A percentile compares a stretch with the other conserved stretches of the same genome.
Conservation (phyloP, 352 stramenopile genomes). For the Thalassiosira livingstoniorum region DNA sequence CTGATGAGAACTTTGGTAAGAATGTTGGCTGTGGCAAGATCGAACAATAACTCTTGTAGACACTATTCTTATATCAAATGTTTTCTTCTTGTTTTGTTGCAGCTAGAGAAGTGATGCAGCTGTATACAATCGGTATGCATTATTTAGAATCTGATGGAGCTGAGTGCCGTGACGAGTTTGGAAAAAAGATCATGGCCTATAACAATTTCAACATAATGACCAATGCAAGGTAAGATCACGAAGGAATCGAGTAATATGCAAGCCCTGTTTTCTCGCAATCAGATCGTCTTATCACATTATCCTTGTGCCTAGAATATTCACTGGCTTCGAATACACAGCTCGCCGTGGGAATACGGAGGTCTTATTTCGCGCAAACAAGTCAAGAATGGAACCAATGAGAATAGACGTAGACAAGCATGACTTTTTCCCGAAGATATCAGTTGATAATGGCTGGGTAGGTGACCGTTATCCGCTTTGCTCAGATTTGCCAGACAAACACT, state of each 20-base stretch:
- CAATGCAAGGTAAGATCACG: too few relatives aligned
- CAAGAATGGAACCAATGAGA: constrained; percentile 56
- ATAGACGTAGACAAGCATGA: constrained; percentile 65
- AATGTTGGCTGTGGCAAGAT: too few relatives aligned
- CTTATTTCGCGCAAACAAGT: constrained; percentile 62
- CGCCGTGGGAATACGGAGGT: constrained; percentile 67
- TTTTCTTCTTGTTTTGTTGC: too few relatives aligned
- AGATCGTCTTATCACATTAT: too few relatives aligned
- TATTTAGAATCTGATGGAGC: constrained; percentile 77
- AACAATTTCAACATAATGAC: constrained; percentile 76
- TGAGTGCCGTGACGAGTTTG: constrained; percentile 65
- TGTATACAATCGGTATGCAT: constrained; percentile 53
- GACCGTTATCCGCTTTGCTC: constrained; percentile 82
- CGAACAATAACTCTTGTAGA: too few relatives aligned
- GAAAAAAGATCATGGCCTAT: constrained; percentile 67
- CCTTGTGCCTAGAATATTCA: constrained; percentile 68
- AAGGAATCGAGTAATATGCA: too few relatives aligned
- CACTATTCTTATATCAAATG: too few relatives aligned
- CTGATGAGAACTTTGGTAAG: too few relatives aligned
- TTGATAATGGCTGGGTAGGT: too few relatives aligned
- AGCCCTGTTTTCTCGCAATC: too few relatives aligned
- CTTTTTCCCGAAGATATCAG: too few relatives aligned
- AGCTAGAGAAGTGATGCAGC: constrained; percentile 63
- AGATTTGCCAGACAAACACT: constrained; percentile 74
- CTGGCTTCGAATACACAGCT: constrained; percentile 64